phyloP scores from a whole-genome alignment of 148 eudicot species.

The Heliamphora exappendiculata region DNA sequence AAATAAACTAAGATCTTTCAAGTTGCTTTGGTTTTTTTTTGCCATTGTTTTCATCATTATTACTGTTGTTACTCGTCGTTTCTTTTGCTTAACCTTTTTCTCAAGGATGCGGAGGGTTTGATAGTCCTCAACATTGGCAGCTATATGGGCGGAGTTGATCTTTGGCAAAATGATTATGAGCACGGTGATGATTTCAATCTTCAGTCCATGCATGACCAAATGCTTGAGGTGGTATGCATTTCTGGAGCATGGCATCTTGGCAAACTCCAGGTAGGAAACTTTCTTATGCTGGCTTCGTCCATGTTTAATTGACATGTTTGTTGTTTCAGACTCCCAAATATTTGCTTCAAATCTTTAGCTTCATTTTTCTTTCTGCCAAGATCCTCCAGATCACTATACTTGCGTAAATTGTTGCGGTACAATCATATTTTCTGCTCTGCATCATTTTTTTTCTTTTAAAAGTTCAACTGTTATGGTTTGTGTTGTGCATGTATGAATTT shows the following conservation, averaged over 20 bases:
- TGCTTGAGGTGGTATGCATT: conserved; percentile 76
- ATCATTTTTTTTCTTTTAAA: neutral
- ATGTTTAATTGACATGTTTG: neutral
- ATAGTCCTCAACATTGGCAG: conserved; percentile 77
- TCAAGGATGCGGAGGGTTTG: conserved; percentile 77
- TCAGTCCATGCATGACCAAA: conserved; percentile 72
- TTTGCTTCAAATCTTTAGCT: neutral
- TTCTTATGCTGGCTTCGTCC: neutral
- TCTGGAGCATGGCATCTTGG: conserved; percentile 93
- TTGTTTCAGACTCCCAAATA: neutral
- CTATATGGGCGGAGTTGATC: conserved; percentile 92
- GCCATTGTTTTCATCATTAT: neutral
- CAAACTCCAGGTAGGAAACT: conserved; percentile 55
- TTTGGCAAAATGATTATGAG: conserved; percentile 79
- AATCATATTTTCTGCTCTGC: neutral
- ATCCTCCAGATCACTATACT: neutral
- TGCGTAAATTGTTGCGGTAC: neutral
- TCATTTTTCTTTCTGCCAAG: neutral
- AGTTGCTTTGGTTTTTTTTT: neutral
- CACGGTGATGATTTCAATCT: conserved; percentile 63
- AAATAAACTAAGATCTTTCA: neutral
- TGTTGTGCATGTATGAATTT: neutral
- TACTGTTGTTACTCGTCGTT: neutral
- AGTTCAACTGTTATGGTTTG: neutral
- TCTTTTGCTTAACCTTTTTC: conserved; percentile 3